Conservation (phyloP, 2,329 filamentous ascomycete species). For the Chlorencoelia australis region DNA sequence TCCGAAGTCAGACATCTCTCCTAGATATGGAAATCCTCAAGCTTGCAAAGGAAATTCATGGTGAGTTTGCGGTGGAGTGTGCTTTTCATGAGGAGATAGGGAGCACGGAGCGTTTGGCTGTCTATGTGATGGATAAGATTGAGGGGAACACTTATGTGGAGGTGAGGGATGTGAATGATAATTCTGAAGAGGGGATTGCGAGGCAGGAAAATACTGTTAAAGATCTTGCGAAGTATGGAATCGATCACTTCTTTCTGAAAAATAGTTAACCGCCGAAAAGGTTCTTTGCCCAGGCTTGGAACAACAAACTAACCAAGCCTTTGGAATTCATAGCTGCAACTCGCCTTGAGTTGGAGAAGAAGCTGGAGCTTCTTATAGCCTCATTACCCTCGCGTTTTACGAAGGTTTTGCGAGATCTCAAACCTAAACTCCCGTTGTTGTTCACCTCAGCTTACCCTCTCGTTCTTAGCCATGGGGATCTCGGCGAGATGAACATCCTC, state of each 20-base stretch:
- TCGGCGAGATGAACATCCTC: slow-evolving; percentile 1
- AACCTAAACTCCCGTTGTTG: not conserved
- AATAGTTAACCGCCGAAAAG: not conserved
- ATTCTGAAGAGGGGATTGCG: not conserved
- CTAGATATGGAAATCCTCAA: not conserved
- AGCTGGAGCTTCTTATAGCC: not conserved
- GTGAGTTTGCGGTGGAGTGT: not conserved
- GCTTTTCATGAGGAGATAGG: not conserved
- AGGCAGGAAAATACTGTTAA: not conserved
- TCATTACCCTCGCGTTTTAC: slow-evolving; percentile 1
- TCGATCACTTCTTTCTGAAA: not conserved
- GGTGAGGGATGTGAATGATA: not conserved
- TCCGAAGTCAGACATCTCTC: not conserved
- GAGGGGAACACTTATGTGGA: not conserved
- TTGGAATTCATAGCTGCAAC: no score
- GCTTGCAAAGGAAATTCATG: not conserved
- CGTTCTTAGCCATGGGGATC: not conserved
- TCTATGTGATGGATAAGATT: not conserved
- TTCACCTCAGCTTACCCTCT: not conserved
- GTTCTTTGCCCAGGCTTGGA: slow-evolving; percentile 2
- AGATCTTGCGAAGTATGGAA: slow-evolving; percentile 1
- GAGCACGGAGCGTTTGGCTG: not conserved
- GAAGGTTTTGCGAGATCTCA: not conserved
- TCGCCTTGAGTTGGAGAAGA: no score
- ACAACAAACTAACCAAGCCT: not conserved